These are phyloP conservation scores for Sherardia arvensis DNA, from an alignment of 257 asterid species.

Conservation along the genomic window DNA sequence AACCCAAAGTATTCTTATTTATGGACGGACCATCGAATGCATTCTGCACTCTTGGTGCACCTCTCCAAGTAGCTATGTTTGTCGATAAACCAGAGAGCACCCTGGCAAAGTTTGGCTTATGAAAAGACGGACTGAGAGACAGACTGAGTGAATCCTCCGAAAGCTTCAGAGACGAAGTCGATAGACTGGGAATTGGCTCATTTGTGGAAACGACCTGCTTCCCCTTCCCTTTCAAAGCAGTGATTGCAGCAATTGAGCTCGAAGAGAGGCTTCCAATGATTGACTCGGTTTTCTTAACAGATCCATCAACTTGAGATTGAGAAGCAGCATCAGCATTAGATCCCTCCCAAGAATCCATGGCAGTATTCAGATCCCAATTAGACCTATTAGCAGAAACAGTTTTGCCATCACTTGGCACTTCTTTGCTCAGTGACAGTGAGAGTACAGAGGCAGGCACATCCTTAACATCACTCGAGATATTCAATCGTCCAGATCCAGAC, in stretches of 20 bases:
- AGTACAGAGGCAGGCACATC: constrained; percentile 38
- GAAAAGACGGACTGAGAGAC: constrained; percentile 43
- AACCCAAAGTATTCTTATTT: constrained; percentile 20
- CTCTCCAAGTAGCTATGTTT: constrained; percentile 16
- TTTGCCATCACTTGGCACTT: constrained; percentile 17
- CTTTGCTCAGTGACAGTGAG: constrained; percentile 37
- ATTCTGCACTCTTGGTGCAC: constrained; percentile 19
- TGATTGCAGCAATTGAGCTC: constrained; percentile 18
- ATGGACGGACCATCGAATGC: constrained; percentile 12
- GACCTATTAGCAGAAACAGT: constrained; percentile 40
- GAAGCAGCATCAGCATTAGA: constrained; percentile 29
- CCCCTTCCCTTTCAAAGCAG: constrained; percentile 33
- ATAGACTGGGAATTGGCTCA: constrained; percentile 23
- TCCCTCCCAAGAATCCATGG: constrained; percentile 85
- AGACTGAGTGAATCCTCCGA: constrained; percentile 52
- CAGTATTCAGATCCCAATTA: constrained; percentile 82
- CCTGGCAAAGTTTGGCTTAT: constrained; percentile 18
- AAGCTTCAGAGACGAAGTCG: constrained; percentile 18
- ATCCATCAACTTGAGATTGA: constrained; percentile 21
- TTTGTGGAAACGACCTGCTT: constrained; percentile 25
- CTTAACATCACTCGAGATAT: constrained; percentile 14
- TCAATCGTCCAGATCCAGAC: constrained; percentile 20
- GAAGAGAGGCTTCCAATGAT: constrained; percentile 13
- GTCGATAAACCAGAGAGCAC: constrained; percentile 23
- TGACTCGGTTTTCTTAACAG: constrained; percentile 16